Evolutionary conservation across 2,329 filamentous ascomycete species (phyloP).

Genomic region (Shiraia sp.): DNA sequence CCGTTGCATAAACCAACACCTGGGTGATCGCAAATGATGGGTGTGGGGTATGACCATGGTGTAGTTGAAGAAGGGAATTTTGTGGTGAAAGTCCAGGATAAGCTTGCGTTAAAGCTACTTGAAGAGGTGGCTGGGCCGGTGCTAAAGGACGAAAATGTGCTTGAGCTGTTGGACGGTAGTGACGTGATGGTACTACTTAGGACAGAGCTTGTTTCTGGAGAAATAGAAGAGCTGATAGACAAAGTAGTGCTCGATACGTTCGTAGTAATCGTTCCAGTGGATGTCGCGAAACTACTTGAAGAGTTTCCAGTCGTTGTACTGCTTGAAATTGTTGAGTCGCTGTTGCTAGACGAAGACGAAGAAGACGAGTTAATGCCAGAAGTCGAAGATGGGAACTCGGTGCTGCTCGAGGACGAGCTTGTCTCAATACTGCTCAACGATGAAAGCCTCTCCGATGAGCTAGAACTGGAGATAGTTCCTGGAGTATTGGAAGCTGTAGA

Average conservation of each 20-base stretch:
- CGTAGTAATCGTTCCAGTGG: background rate
- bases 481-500: slow-evolving; percentile 1
- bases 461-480: background rate
- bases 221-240: background rate
- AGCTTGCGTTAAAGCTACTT: background rate
- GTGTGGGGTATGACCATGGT: slow-evolving; percentile 1
- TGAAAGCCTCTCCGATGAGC: background rate
- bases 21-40: slow-evolving; percentile 16
- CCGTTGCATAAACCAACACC: slow-evolving; percentile 23
- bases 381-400: background rate
- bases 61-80: slow-evolving; percentile 2
- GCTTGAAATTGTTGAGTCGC: background rate
- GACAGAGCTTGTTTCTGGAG: background rate
- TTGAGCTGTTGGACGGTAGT: background rate
- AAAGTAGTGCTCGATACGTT: background rate
- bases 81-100: slow-evolving; percentile 1
- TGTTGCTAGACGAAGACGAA: slow-evolving; percentile 1
- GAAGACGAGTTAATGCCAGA: background rate
- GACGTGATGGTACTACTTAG: too few relatives aligned
- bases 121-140: background rate
- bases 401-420: slow-evolving; percentile 4
- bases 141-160: background rate
- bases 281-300: background rate
- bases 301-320: background rate
- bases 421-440: background rate